Conservation (phyloP, 139 green algal species). For the Nannochloris sp. region DNA sequence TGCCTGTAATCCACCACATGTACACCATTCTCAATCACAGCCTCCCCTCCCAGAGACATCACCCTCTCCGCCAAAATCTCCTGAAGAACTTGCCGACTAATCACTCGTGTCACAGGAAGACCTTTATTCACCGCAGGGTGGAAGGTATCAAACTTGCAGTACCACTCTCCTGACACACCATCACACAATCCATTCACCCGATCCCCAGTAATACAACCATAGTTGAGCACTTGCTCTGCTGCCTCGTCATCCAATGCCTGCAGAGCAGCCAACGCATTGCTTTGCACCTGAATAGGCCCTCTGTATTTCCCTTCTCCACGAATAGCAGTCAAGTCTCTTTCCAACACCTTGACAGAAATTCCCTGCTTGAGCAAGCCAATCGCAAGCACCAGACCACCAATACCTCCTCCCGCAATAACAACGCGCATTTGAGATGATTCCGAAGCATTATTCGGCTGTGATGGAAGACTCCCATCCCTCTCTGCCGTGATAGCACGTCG, state of each 20-base stretch:
- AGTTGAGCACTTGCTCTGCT: slow-evolving; percentile 49
- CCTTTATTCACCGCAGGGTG: slow-evolving; percentile 78
- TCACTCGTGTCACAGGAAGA: slow-evolving; percentile 89
- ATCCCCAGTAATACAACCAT: slow-evolving; percentile 81
- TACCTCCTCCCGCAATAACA: slow-evolving; percentile 75
- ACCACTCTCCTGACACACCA: slow-evolving; percentile 86
- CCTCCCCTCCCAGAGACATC: slow-evolving; percentile 21
- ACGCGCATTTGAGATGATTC: slow-evolving; percentile 17
- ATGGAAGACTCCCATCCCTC: background rate
- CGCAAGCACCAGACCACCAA: slow-evolving; percentile 81
- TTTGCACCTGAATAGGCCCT: slow-evolving; percentile 87
- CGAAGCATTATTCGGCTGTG: background rate
- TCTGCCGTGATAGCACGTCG: too few relatives aligned
- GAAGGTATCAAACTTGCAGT: slow-evolving; percentile 97
- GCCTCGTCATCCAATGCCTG: slow-evolving; percentile 70
- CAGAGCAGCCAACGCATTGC: slow-evolving; percentile 78
- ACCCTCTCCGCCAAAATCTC: slow-evolving; percentile 50
- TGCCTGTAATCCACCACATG: slow-evolving; percentile 41
- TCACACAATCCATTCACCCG: slow-evolving; percentile 84
- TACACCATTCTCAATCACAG: slow-evolving; percentile 54
- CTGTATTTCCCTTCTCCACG: slow-evolving; percentile 89
- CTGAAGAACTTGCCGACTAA: slow-evolving; percentile 72
- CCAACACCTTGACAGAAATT: slow-evolving; percentile 71
- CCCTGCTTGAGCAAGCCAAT: slow-evolving; percentile 71
- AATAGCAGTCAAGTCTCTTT: slow-evolving; percentile 87